Percentiles rank a stretch among this genome's conserved stretches.
These are phyloP conservation scores for Phaffomyces thermotolerans DNA, from an alignment of 805 yeast species.

Conservation along the genomic window DNA sequence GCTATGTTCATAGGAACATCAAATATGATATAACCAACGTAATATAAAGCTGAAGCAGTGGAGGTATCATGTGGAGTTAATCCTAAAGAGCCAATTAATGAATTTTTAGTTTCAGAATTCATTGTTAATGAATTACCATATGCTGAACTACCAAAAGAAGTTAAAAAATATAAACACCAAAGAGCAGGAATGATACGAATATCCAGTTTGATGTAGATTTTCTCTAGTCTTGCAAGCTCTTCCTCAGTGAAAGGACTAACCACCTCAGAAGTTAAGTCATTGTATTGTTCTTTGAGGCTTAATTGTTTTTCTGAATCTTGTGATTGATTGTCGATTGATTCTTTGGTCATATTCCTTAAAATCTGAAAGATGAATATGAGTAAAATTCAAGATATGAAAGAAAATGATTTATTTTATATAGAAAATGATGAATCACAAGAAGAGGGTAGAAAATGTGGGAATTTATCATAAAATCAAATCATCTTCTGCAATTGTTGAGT, in stretches of 20 bases:
- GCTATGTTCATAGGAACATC: slow-evolving; percentile 84
- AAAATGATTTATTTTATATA: too few species aligned
- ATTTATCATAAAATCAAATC: background rate
- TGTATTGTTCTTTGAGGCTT: slow-evolving; percentile 6
- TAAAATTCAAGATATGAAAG: too few species aligned
- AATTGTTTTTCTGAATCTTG: slow-evolving; percentile 1
- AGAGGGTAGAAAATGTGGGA: too few species aligned
- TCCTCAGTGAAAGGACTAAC: slow-evolving; percentile 17
- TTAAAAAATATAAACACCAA: slow-evolving; percentile 71
- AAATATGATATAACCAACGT: slow-evolving; percentile 75
- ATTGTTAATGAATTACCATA: slow-evolving; percentile 77
- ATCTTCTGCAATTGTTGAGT: background rate
- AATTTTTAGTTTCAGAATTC: slow-evolving; percentile 58
- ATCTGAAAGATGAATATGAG: too few species aligned
- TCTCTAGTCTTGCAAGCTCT: slow-evolving; percentile 36
- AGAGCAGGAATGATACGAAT: slow-evolving; percentile 71
- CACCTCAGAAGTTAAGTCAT: background rate
- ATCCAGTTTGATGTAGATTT: slow-evolving; percentile 57
- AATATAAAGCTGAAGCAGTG: slow-evolving; percentile 73
- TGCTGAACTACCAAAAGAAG: slow-evolving; percentile 71
- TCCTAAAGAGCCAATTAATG: slow-evolving; percentile 44
- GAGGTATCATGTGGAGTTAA: slow-evolving; percentile 53
- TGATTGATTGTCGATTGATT: background rate
- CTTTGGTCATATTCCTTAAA: too few species aligned
- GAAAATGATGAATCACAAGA: too few species aligned